Conservation (phyloP, 1,284 basidiomycete genomes). For the Athelia sp. region DNA sequence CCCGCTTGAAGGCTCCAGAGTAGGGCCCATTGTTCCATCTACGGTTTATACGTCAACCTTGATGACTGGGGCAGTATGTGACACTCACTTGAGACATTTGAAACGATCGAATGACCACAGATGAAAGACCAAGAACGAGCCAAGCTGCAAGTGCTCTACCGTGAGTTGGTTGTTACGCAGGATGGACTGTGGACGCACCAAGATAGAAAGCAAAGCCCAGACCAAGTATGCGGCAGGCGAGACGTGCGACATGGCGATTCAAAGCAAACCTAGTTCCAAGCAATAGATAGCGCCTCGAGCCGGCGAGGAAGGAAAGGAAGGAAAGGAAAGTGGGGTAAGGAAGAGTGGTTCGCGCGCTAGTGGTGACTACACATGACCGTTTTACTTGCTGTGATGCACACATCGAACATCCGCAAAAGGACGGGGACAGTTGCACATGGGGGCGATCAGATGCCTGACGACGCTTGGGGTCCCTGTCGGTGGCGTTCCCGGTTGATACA, state of each 20-base stretch:
- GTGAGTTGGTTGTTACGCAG: neutral
- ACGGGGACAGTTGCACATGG: no score
- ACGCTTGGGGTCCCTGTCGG: no score
- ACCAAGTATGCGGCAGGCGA: conserved; percentile 56
- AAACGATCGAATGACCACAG: conserved; percentile 77
- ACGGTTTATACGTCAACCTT: neutral
- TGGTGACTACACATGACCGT: no score
- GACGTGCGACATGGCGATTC: conserved; percentile 51
- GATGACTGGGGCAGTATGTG: neutral
- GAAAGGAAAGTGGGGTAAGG: neutral
- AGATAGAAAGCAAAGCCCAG: conserved; percentile 50
- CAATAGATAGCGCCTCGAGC: neutral
- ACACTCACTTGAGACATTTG: conserved; percentile 57
- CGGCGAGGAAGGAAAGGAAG: neutral
- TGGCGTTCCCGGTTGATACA: no score
- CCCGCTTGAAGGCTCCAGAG: conserved; percentile 68
- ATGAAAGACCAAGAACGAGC: conserved; percentile 60
- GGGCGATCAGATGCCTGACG: no score
- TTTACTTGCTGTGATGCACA: no score
- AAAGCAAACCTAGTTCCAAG: no score
- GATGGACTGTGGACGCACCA: conserved; percentile 36
- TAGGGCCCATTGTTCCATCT: conserved; percentile 66
- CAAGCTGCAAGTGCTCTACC: conserved; percentile 36
- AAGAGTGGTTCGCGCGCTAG: neutral
- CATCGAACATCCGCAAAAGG: no score